Percentiles rank a stretch among this genome's conserved stretches.
Evolutionary conservation across 2,329 filamentous ascomycete genomes (phyloP).

Genomic region (Pestalotiopsis fici): DNA sequence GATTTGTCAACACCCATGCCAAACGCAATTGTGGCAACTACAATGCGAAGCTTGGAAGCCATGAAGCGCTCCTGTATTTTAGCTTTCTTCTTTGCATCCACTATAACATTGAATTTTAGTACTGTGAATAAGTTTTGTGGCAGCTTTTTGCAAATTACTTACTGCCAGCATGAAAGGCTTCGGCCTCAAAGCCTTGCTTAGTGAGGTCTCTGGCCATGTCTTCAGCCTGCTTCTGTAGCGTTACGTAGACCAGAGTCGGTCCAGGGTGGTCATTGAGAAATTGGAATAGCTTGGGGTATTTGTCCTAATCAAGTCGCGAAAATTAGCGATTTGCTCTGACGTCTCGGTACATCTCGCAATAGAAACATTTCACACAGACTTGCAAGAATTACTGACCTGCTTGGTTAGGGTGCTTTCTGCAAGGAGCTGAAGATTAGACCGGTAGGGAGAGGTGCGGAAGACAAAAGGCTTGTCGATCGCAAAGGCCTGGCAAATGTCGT

Average conservation of each 20-base stretch:
- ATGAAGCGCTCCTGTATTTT: slow-evolving; percentile 54
- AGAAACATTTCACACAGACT: neutral
- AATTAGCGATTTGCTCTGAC: neutral
- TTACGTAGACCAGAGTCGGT: slow-evolving; percentile 62
- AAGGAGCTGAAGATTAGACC: slow-evolving; percentile 58
- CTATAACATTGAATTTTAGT: neutral
- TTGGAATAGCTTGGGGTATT: slow-evolving; percentile 42
- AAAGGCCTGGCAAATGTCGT: slow-evolving; percentile 56
- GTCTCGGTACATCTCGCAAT: neutral
- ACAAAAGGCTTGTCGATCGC: slow-evolving; percentile 48
- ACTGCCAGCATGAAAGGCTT: slow-evolving; percentile 50
- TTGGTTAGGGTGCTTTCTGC: slow-evolving; percentile 43
- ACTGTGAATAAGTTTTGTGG: neutral
- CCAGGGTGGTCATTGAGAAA: slow-evolving; percentile 55
- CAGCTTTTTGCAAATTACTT: neutral
- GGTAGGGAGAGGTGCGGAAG: slow-evolving; percentile 60
- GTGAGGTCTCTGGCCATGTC: slow-evolving; percentile 38
- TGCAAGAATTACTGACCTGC: neutral
- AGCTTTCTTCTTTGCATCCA: slow-evolving; percentile 45
- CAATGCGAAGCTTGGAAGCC: slow-evolving; percentile 42
- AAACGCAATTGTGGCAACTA: slow-evolving; percentile 59
- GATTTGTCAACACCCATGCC: slow-evolving; percentile 62
- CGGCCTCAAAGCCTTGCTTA: slow-evolving; percentile 38
- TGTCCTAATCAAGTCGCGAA: slow-evolving; percentile 33
- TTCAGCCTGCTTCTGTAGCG: slow-evolving; percentile 55